A percentile compares a stretch with the other conserved stretches of the same genome.
phyloP scores from a whole-genome alignment of 306 rosid species.

The Ceratonia siliqua region DNA sequence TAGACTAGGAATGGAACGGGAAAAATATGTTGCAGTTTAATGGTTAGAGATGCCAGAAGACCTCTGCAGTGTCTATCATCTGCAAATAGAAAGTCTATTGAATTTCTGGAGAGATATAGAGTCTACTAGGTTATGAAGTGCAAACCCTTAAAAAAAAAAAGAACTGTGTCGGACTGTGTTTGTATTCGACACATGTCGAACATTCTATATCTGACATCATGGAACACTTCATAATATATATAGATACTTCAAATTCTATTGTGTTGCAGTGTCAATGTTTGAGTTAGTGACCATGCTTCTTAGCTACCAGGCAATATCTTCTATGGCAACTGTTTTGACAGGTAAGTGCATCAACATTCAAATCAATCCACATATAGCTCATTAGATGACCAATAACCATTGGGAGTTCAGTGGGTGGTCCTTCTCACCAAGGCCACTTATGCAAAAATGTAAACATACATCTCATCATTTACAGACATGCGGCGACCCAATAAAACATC shows the following conservation, averaged over 20 bases:
- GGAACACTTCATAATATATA: too few species aligned
- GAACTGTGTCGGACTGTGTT: too few species aligned
- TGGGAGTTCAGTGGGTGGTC: neutral
- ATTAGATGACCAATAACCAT: slow-evolving; percentile 16
- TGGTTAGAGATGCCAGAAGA: slow-evolving; percentile 20
- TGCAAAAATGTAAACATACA: neutral
- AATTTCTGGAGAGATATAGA: slow-evolving; percentile 15
- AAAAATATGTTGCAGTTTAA: slow-evolving; percentile 11
- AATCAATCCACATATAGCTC: slow-evolving; percentile 13
- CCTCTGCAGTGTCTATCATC: neutral
- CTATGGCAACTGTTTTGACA: slow-evolving; percentile 14
- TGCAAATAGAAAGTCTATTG: neutral
- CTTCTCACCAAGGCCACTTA: too few species aligned
- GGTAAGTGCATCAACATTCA: slow-evolving; percentile 7
- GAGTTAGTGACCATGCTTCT: too few species aligned
- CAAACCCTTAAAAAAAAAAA: too few species aligned
- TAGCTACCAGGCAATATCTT: slow-evolving; percentile 19
- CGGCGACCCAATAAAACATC: neutral
- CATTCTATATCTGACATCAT: too few species aligned
- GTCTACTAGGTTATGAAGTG: slow-evolving; percentile 18
- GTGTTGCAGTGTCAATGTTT: too few species aligned
- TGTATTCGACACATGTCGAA: too few species aligned
- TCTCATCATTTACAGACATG: slow-evolving; percentile 6
- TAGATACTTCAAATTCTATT: too few species aligned
- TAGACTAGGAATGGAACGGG: neutral